Evolutionary conservation across 2,329 filamentous ascomycete genomes (phyloP).

Genomic region (Fusarium robinianum): DNA sequence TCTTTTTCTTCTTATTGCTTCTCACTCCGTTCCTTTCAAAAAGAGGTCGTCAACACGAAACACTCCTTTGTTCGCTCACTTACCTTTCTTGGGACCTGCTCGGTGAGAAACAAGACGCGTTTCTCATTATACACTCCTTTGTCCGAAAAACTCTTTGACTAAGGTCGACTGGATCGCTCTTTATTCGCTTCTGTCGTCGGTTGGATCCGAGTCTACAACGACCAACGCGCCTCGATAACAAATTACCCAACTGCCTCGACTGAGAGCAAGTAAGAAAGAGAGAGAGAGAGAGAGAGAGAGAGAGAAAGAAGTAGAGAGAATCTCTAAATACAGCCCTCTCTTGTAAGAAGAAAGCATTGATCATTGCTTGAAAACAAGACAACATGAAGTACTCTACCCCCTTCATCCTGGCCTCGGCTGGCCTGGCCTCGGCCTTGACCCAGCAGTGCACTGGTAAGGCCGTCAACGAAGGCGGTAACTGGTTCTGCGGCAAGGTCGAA

Average conservation of each 20-base stretch:
- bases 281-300: too few relatives aligned
- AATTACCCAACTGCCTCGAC: too few relatives aligned
- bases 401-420: constrained; percentile 36
- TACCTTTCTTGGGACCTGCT: constrained; percentile 18
- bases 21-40: constrained; percentile 22
- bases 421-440: constrained; percentile 39
- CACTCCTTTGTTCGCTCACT: constrained; percentile 15
- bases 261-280: too few relatives aligned
- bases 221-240: constrained; percentile 5
- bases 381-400: constrained; percentile 42
- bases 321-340: too few relatives aligned
- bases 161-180: constrained; percentile 22
- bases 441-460: constrained; percentile 44
- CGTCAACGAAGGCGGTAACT: constrained; percentile 58
- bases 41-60: constrained; percentile 24
- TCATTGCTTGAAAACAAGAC: background rate
- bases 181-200: constrained; percentile 15
- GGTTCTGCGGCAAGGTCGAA: constrained; percentile 66
- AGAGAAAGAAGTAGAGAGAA: too few relatives aligned
- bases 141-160: constrained; percentile 19
- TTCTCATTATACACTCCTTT: constrained; percentile 31
- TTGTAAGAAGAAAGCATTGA: background rate
- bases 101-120: constrained; percentile 4
- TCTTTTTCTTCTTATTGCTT: background rate
- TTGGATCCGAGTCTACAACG: constrained; percentile 18